Conservation (phyloP, 2,329 filamentous ascomycete species). For the Colletotrichum tanaceti region DNA sequence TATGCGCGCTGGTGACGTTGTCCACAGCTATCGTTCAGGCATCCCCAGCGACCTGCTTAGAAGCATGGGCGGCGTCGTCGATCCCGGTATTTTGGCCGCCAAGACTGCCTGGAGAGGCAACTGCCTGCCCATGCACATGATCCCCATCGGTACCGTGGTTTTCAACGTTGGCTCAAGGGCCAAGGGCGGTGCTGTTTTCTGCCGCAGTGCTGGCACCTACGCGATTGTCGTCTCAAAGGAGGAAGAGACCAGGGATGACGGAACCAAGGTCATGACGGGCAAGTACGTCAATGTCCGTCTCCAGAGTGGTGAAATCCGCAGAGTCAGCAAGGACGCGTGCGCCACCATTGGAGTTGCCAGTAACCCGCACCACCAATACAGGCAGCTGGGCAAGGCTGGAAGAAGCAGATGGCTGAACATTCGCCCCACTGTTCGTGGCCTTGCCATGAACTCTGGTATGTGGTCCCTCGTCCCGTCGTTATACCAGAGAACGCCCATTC, state of each 20-base stretch:
- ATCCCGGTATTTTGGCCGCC: slow-evolving; percentile 94
- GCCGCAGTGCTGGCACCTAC: slow-evolving; percentile 92
- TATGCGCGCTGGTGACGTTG: slow-evolving; percentile 87
- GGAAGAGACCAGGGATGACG: slow-evolving; percentile 73
- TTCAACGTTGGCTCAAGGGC: slow-evolving; percentile 87
- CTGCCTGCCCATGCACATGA: slow-evolving; percentile 94
- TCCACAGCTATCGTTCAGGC: slow-evolving; percentile 91
- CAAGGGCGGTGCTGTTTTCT: slow-evolving; percentile 85
- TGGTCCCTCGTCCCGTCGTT: slow-evolving; percentile 24
- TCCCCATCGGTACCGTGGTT: slow-evolving; percentile 92
- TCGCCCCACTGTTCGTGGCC: slow-evolving; percentile 92
- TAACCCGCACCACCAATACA: slow-evolving; percentile 91
- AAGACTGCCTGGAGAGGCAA: slow-evolving; percentile 96
- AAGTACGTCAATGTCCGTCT: slow-evolving; percentile 86
- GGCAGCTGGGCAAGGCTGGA: slow-evolving; percentile 93
- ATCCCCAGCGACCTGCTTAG: slow-evolving; percentile 88
- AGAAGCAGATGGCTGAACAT: slow-evolving; percentile 94
- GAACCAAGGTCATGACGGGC: slow-evolving; percentile 72
- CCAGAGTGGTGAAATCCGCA: slow-evolving; percentile 92
- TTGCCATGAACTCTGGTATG: slow-evolving; percentile 96
- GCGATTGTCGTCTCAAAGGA: slow-evolving; percentile 91
- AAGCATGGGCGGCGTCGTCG: slow-evolving; percentile 91
- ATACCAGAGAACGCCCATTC: background rate
- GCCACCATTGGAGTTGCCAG: slow-evolving; percentile 95
- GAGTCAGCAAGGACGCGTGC: slow-evolving; percentile 90